Percentiles rank a stretch among this genome's conserved stretches.
These are phyloP conservation scores for Thermothielavioides terrestris DNA, from an alignment of 495 filamentous ascomycete species.

Conservation along the genomic window DNA sequence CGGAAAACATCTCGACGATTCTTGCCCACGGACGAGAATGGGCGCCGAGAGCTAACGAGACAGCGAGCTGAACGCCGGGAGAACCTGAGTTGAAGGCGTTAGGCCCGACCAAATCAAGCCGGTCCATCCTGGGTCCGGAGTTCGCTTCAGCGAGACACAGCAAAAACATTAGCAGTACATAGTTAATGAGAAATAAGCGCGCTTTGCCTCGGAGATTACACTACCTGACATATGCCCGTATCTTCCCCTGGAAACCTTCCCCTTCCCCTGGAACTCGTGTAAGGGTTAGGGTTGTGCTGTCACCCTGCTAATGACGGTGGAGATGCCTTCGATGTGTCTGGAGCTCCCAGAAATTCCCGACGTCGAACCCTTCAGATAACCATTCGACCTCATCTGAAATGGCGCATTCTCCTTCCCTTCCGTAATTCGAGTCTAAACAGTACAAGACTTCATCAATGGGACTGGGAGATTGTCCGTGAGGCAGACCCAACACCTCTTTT, in stretches of 20 bases:
- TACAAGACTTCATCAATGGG: slow-evolving; percentile 14
- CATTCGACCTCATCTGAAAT: slow-evolving; percentile 10
- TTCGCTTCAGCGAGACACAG: too few species aligned
- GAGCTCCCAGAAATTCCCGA: slow-evolving; percentile 2
- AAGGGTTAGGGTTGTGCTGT: slow-evolving; percentile 6
- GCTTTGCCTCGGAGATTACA: too few species aligned
- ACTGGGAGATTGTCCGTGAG: slow-evolving; percentile 7
- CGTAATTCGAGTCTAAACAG: neutral
- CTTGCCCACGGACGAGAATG: too few species aligned
- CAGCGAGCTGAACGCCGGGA: too few species aligned
- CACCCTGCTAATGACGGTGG: slow-evolving; percentile 1
- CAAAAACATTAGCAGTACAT: too few species aligned
- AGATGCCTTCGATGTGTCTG: slow-evolving; percentile 1
- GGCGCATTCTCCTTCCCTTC: slow-evolving; percentile 13
- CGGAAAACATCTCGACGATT: too few species aligned
- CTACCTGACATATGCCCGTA: too few species aligned
- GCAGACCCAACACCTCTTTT: slow-evolving; percentile 17
- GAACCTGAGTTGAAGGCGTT: too few species aligned
- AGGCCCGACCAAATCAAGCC: too few species aligned
- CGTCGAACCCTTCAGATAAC: neutral
- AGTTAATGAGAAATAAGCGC: too few species aligned
- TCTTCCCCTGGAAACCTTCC: neutral
- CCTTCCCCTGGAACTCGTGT: neutral
- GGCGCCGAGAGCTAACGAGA: too few species aligned
- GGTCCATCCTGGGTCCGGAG: too few species aligned